Base-by-base conservation (phyloP, 495 filamentous ascomycete genomes). In the Cairneyella variabilis region DNA sequence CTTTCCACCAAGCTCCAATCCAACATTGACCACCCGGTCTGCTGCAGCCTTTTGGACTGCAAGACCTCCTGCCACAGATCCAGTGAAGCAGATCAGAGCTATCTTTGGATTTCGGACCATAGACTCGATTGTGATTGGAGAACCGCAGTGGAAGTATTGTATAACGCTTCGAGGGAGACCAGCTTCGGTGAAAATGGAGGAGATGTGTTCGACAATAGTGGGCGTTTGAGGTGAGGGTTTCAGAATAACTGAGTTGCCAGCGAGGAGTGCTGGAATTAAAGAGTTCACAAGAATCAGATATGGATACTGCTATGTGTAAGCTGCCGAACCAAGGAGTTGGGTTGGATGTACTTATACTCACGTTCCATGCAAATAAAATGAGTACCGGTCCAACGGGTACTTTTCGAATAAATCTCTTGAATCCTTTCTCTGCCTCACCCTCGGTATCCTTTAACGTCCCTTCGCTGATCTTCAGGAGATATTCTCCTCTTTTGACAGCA, bases 191-290 rank as follows among this genome's bases (percentile, higher is more conserved):
- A 96, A 96, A 41, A 87, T 82, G 53, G 82, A 75, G 47, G 85
- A 72, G 14, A 95, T 72, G 36, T 90, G 89, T 69, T 97, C 91
- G 12, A 79, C 90, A 48, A 95, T 79, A 0, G 91, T 96, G 2
- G 91, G 91, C 3, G 91, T 96, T 68, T 96, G 91, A 9, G 91
- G 91, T 3, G 90, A 95, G 17, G 91, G 91, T 69, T 96, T 97
- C 6, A 97, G 71, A 42, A 97, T 91, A 26, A 96, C 87, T 9
- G 88, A 79, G 64, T 96, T 95, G 16, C 91, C 91, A 23, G 88
- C 82, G 18, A 97, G 78, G 23, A 97, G 69, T 1, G 91, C 91
- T 2, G 91, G 91, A 47, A 97, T 84, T 48, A 97, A 71, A 8
- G 88, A 88, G 70, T 97, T 97, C 61, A 96, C 83, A 5, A 95